Evolutionary conservation across 768 basidiomycete species (phyloP).

Genomic region (Russula lepida): DNA sequence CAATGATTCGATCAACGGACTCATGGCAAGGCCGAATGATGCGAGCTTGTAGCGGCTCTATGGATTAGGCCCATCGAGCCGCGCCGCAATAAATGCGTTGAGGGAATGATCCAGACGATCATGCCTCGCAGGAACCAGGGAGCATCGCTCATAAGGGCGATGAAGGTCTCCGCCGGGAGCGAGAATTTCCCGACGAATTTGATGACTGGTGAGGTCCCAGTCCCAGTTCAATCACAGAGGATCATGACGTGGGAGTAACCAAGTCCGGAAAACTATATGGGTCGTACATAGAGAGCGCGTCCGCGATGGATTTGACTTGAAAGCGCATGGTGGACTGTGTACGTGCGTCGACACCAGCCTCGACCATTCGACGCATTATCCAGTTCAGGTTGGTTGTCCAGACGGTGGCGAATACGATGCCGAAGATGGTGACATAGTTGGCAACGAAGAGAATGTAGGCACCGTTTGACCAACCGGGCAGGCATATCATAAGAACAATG

Average conservation of each 20-base stretch:
- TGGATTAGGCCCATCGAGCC: background rate
- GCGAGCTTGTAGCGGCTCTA: background rate
- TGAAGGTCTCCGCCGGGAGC: background rate
- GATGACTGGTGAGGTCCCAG: too few species aligned
- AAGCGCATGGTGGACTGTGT: slow-evolving; percentile 16
- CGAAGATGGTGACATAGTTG: slow-evolving; percentile 20
- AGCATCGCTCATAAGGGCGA: background rate
- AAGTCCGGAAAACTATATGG: background rate
- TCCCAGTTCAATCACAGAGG: background rate
- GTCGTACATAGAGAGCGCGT: slow-evolving; percentile 1
- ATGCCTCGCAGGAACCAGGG: background rate
- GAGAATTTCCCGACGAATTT: too few species aligned
- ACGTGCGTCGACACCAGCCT: slow-evolving; percentile 9
- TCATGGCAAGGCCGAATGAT: background rate
- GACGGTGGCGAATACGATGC: slow-evolving; percentile 20
- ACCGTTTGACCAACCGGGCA: slow-evolving; percentile 12
- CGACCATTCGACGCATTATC: slow-evolving; percentile 17
- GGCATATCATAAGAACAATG: slow-evolving; percentile 11
- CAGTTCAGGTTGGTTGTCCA: slow-evolving; percentile 21
- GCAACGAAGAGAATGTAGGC: slow-evolving; percentile 14
- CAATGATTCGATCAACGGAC: background rate
- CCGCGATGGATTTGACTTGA: slow-evolving; percentile 7
- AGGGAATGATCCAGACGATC: background rate
- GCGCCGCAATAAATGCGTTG: background rate
- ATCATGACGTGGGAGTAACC: background rate